phyloP scores from a whole-genome alignment of 345 rosid species.

The Citrus unshiu region DNA sequence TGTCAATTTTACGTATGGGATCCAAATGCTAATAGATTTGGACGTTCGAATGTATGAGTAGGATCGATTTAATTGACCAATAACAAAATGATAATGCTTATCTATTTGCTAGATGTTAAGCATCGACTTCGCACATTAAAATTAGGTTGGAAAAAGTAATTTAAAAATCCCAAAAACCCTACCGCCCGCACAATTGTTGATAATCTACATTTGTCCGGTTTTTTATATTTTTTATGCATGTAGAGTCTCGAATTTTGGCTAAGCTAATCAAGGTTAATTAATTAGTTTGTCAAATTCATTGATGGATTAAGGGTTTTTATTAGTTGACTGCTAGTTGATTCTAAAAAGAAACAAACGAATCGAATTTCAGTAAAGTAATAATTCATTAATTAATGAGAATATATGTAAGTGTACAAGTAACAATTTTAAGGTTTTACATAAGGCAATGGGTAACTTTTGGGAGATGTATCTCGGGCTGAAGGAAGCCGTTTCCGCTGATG shows the following conservation, averaged over 20 bases:
- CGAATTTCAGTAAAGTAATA: no score
- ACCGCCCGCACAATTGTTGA: neutral
- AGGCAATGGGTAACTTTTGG: neutral
- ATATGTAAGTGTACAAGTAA: no score
- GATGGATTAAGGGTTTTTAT: neutral
- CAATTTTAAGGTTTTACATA: neutral
- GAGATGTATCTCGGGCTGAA: neutral
- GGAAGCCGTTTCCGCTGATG: neutral
- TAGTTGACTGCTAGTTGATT: no score
- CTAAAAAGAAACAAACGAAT: no score
- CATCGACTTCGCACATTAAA: neutral
- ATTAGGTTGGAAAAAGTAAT: neutral
- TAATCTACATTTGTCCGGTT: neutral
- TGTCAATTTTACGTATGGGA: neutral
- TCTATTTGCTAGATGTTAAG: neutral
- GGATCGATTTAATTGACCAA: neutral
- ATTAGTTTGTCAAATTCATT: neutral
- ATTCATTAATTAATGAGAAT: no score
- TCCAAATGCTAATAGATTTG: neutral
- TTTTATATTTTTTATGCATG: neutral
- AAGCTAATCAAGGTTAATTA: neutral
- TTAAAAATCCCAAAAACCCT: neutral
- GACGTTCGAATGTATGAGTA: neutral
- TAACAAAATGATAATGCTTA: neutral
- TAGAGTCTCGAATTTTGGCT: neutral